Base-by-base conservation (phyloP, 2,329 filamentous ascomycete species). In the Talaromyces sp. region DNA sequence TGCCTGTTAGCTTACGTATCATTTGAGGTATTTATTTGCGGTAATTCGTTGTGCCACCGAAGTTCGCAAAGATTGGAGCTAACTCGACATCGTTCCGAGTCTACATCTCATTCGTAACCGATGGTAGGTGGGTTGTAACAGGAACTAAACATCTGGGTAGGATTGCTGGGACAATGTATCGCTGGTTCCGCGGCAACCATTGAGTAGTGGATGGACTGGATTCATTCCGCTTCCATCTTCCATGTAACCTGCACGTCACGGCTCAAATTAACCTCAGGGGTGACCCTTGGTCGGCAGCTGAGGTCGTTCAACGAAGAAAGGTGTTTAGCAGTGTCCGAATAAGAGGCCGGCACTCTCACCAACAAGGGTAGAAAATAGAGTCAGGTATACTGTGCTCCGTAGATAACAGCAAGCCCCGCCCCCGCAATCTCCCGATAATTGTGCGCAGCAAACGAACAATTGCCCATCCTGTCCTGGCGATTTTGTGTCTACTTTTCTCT, bases 231-330 rank as follows among this genome's bases (percentile, higher is more conserved):
- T 58, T 39, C 14, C 61, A 44, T 44, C 16, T 21, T 39, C 23
- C 35, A 31, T 63, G 55, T 44, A 63, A 60, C 55, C 21, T 46
- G 39, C 28, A 63, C 61, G 57, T 61, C 59, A 63, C 37, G 58
- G 16, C 23, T 21, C 31, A 11, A 12, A 35, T 21, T 21, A 54
- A 35, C 28, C 50, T 54, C 28, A 23, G 11, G 42, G 16, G 12
- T 37, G 18, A 6, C 18, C 40, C 2, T 25, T 44, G 23, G n/a
- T 46, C 16, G 11, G 21, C 21, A 16, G n/a, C 21, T 25, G 18
- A 18, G 39, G 16, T 35, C n/a, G 21, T n/a, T 33, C 28, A 28
- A 6, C 3, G 6, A 3, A 28, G 28, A 23, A 16, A 33, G 12
- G 48, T 9, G 50, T 14, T n/a, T 35, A 9, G n/a, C 35, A 25